Evolutionary conservation across 2,329 filamentous ascomycete species (phyloP).

Genomic region (Acrocalymma vagum): DNA sequence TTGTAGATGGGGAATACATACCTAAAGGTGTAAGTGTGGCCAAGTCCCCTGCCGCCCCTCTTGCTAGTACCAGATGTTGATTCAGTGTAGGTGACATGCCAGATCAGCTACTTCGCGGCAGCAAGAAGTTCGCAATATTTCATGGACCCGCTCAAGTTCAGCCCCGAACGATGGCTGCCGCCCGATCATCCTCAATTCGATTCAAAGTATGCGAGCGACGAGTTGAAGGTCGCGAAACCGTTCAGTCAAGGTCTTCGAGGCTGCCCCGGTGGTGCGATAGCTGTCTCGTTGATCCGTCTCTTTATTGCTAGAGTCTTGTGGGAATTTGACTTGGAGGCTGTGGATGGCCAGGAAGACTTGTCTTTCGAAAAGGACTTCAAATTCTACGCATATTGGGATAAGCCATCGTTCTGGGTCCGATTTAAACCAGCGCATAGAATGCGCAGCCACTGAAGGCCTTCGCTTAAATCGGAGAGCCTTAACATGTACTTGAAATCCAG

Average conservation of each 20-base stretch:
- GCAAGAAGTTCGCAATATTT: slow-evolving; percentile 4
- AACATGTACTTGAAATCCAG: too few species aligned
- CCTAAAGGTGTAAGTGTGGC: slow-evolving; percentile 3
- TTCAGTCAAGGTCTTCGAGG: slow-evolving; percentile 5
- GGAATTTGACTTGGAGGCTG: slow-evolving; percentile 4
- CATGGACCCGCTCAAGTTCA: slow-evolving; percentile 2
- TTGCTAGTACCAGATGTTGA: too few species aligned
- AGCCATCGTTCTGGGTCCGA: slow-evolving; percentile 2
- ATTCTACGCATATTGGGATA: slow-evolving; percentile 2
- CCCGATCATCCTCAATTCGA: slow-evolving; percentile 1
- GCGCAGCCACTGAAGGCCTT: too few species aligned
- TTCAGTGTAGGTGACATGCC: slow-evolving; percentile 2
- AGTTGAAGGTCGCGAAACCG: slow-evolving; percentile 1
- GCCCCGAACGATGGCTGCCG: slow-evolving; percentile 1
- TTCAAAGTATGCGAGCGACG: slow-evolving; percentile 1
- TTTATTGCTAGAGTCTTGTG: slow-evolving; percentile 4
- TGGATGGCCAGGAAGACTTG: slow-evolving; percentile 1
- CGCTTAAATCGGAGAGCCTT: too few species aligned
- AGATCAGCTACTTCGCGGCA: slow-evolving; percentile 7
- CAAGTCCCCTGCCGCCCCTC: not conserved
- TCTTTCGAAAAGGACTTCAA: slow-evolving; percentile 4
- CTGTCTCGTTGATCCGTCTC: slow-evolving; percentile 1
- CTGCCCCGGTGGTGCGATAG: slow-evolving; percentile 4
- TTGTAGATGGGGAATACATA: slow-evolving; percentile 3
- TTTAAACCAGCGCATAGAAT: too few species aligned